Evolutionary conservation across 257 asterid genomes (phyloP), one percentile per base, ranked within the genome.

Genomic region (Marsdenia floribunda): DNA sequence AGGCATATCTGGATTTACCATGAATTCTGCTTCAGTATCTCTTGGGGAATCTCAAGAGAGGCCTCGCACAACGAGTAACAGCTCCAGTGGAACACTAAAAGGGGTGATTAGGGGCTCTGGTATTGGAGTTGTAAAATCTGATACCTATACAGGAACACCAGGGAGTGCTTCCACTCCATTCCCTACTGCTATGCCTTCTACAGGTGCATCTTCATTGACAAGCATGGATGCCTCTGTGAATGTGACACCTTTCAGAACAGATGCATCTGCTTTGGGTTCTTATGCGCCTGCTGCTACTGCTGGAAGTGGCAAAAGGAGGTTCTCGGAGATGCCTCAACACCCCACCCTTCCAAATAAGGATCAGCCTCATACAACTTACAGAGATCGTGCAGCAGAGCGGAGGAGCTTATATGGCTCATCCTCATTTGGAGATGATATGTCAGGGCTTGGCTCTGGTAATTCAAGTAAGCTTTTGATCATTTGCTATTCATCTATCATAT

Each of bases 361-460:
- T 65, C 97, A 87, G 77, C 77, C 91, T 72, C 96, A 88, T 77
- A 83, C 85, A 70, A 69, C 86, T 21, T 95, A 95, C 71, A 84
- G 99, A 85, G 99, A 95, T 73, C 97, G 99, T 71, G 99, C 99
- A 21, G 99, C 99, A 33, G 99, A 95, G 82, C 74, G 99, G 79
- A 89, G 99, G 88, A 92, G 89, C 85, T 87, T 95, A 78, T 92
- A 95, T 84, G 96, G 99, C 76, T 92, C 97, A 73, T 80, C 97
- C 14, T 83, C 86, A 50, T 85, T 88, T 77, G 95, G 87, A 70
- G 91, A 90, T 73, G 92, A 95, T 72, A 54, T 73, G 76, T 77
- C 88, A 24, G 96, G 86, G 61, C 81, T 33, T 71, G 95, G 89
- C 83, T 80, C 40, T 70, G 96, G 89, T 83, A 96, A 95, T 85